Conservation (phyloP, 495 filamentous ascomycete genomes). For the Neurospora terricola region DNA sequence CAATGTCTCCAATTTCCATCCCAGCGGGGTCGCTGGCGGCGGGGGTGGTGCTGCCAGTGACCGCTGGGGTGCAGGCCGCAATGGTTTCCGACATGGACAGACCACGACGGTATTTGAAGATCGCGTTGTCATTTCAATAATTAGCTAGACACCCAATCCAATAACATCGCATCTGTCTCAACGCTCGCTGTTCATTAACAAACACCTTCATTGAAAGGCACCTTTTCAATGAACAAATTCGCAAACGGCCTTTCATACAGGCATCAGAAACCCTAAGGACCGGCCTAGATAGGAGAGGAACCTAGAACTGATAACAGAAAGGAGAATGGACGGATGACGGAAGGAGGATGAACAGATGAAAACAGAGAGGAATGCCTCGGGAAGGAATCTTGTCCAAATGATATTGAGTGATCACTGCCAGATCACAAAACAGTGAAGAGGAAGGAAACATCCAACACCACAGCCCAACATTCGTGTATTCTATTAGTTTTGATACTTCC, state of each 20-base stretch:
- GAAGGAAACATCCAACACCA: neutral
- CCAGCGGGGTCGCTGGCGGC: too few species aligned
- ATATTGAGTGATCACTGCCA: neutral
- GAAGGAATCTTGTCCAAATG: neutral
- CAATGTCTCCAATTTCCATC: too few species aligned
- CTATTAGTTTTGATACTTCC: neutral
- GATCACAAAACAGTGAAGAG: neutral
- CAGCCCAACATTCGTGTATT: neutral
- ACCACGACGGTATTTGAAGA: too few species aligned
- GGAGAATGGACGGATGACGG: neutral
- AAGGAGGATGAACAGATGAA: neutral
- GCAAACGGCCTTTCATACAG: neutral
- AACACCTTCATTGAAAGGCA: neutral
- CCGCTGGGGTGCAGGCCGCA: too few species aligned
- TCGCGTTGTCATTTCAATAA: too few species aligned
- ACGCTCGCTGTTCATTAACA: too few species aligned
- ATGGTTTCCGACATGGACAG: too few species aligned
- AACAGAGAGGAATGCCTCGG: neutral
- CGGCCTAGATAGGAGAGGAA: neutral
- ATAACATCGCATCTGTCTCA: too few species aligned
- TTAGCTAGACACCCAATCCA: too few species aligned
- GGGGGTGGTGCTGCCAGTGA: too few species aligned
- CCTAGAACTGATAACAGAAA: neutral
- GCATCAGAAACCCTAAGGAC: neutral
- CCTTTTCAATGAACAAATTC: neutral